Evolutionary conservation across 2,329 filamentous ascomycete species (phyloP).

Genomic region (Venturia carpophila): DNA sequence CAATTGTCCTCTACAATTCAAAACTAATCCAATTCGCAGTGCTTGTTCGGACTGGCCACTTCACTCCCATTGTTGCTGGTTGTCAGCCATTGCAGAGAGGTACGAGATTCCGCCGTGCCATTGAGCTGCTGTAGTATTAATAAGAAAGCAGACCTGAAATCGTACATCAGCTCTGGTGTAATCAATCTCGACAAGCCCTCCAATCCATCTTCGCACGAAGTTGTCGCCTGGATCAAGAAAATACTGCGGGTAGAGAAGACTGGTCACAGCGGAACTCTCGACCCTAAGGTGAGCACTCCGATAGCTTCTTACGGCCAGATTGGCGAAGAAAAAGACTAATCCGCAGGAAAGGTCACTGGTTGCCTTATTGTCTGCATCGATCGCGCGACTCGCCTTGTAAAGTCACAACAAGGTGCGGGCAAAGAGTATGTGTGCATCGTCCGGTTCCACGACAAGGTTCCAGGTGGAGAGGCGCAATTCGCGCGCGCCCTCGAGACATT

Average conservation of each 20-base stretch:
- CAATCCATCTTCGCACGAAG: slow-evolving; percentile 96
- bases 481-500: slow-evolving; percentile 89
- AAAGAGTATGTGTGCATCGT: slow-evolving; percentile 99
- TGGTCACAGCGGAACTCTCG: slow-evolving; percentile 94
- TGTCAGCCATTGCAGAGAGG: slow-evolving; percentile 77
- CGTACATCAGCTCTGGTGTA: slow-evolving; percentile 92
- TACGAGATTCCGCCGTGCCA: background rate
- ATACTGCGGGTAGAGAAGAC: slow-evolving; percentile 95
- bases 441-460: slow-evolving; percentile 88
- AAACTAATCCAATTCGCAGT: slow-evolving; percentile 44
- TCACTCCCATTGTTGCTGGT: slow-evolving; percentile 91
- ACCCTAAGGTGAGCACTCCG: slow-evolving; percentile 58
- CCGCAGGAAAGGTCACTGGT: slow-evolving; percentile 58
- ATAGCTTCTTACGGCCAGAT: background rate
- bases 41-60: slow-evolving; percentile 88
- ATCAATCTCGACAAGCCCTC: slow-evolving; percentile 98
- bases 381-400: slow-evolving; percentile 92
- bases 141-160: slow-evolving; percentile 63
- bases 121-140: background rate
- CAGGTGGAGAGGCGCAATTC: slow-evolving; percentile 88
- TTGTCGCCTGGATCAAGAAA: slow-evolving; percentile 98
- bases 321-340: background rate
- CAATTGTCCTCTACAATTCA: background rate
- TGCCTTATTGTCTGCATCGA: slow-evolving; percentile 94
- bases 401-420: slow-evolving; percentile 96